These are phyloP conservation scores for Floccularia luteovirens DNA, from an alignment of 768 basidiomycete species.

Conservation along the genomic window DNA sequence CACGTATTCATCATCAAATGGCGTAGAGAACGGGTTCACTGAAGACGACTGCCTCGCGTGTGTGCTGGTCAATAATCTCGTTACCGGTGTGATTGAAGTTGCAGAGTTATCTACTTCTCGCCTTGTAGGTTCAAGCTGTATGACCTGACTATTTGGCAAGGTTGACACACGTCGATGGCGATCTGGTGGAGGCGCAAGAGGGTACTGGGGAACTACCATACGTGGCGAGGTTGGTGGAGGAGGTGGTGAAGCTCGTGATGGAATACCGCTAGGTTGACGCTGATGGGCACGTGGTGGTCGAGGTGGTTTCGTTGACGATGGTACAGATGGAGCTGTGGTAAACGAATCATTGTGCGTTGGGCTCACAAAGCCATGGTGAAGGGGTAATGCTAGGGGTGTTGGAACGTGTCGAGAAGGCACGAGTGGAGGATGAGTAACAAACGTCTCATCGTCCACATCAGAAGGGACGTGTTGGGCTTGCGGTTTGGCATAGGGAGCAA, in stretches of 20 bases:
- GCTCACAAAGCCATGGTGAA: slow-evolving; percentile 23
- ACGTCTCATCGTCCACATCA: slow-evolving; percentile 16
- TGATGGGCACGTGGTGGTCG: slow-evolving; percentile 13
- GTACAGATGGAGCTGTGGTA: too few species aligned
- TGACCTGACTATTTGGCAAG: slow-evolving; percentile 1
- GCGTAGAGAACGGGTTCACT: slow-evolving; percentile 62
- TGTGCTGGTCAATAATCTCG: slow-evolving; percentile 35
- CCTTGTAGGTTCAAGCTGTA: slow-evolving; percentile 9
- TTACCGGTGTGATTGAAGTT: slow-evolving; percentile 26
- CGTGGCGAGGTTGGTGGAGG: slow-evolving; percentile 6
- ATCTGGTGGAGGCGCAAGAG: slow-evolving; percentile 12
- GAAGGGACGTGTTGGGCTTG: slow-evolving; percentile 25
- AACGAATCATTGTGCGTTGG: slow-evolving; percentile 2
- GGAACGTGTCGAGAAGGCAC: slow-evolving; percentile 6
- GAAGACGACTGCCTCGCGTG: slow-evolving; percentile 32
- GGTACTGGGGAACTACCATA: slow-evolving; percentile 2
- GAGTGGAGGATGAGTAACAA: slow-evolving; percentile 15
- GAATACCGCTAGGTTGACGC: too few species aligned
- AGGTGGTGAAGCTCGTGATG: slow-evolving; percentile 12
- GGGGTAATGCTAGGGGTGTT: slow-evolving; percentile 14
- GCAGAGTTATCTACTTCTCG: slow-evolving; percentile 7
- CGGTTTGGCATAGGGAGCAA: slow-evolving; percentile 20
- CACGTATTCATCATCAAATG: slow-evolving; percentile 75
- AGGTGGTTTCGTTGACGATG: slow-evolving; percentile 5
- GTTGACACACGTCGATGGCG: slow-evolving; percentile 16